Percentiles rank a stretch among this genome's conserved stretches.
Evolutionary conservation across 305 asterid species (phyloP).

Genomic region (Solanum aculeatissimum): DNA sequence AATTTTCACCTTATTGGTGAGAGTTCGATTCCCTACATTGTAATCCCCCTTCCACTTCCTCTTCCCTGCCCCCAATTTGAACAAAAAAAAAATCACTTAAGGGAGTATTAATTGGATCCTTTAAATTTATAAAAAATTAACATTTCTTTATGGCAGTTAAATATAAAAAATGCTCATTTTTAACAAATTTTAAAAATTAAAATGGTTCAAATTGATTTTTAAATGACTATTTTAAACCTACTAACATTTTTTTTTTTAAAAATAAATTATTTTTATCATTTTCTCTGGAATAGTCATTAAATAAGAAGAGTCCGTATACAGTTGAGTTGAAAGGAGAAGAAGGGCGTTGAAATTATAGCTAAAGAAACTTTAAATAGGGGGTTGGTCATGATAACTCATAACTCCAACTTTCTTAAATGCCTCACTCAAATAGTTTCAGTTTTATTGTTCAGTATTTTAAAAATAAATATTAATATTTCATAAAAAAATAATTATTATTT

Average conservation of each 20-base stretch:
- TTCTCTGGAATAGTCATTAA: constrained; percentile 11
- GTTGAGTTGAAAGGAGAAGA: constrained; percentile 17
- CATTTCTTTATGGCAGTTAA: background rate
- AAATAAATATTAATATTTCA: background rate
- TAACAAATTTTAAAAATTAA: background rate
- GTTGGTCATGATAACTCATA: constrained; percentile 14
- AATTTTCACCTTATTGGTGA: no score
- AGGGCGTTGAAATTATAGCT: constrained; percentile 8
- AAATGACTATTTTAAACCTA: background rate
- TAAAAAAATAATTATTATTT: background rate
- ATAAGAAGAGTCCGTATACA: constrained; percentile 26
- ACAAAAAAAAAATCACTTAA: background rate
- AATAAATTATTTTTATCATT: background rate
- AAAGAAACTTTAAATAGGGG: background rate
- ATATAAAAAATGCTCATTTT: background rate
- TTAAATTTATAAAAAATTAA: no score
- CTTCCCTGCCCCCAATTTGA: no score
- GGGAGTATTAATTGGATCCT: background rate
- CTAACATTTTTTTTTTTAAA: background rate
- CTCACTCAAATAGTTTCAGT: constrained; percentile 4
- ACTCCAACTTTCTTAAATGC: constrained; percentile 33
- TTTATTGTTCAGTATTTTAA: background rate
- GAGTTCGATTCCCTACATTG: no score
- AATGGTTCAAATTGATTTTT: background rate
- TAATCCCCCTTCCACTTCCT: no score